phyloP scores from a whole-genome alignment of 2,329 filamentous ascomycete species.

The Zopfia rhizophila region DNA sequence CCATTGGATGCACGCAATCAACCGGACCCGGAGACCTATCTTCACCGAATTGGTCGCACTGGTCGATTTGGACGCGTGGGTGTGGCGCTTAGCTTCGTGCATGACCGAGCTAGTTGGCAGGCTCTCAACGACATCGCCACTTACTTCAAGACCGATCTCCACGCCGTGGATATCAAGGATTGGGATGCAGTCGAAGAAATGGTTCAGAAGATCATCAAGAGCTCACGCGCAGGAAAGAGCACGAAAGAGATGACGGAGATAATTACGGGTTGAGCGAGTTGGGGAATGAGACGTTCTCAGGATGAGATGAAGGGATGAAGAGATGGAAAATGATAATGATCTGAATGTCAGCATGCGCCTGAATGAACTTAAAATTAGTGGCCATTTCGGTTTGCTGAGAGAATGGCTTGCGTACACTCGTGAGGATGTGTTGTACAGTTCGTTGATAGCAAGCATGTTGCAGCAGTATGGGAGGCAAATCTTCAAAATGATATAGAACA shows the following conservation, averaged over 20 bases:
- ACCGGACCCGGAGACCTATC: conserved; percentile 93
- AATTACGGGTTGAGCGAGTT: conserved; percentile 72
- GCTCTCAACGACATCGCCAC: conserved; percentile 82
- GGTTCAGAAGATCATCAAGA: conserved; percentile 72
- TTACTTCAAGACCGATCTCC: conserved; percentile 83
- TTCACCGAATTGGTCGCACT: conserved; percentile 96
- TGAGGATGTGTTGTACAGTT: too few relatives aligned
- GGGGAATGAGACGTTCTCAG: conserved; percentile 66
- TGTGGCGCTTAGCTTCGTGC: conserved; percentile 94
- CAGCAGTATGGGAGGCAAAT: too few relatives aligned
- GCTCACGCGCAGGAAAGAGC: conserved; percentile 52
- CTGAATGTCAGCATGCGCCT: background rate
- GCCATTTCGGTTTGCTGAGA: too few relatives aligned
- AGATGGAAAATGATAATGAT: background rate
- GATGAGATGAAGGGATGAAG: background rate
- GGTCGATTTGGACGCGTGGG: conserved; percentile 96
- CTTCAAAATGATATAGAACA: too few relatives aligned
- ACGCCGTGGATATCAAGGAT: conserved; percentile 83
- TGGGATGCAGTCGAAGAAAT: conserved; percentile 90
- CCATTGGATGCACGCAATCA: conserved; percentile 66
- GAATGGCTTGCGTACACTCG: too few relatives aligned
- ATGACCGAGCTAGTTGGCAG: conserved; percentile 82
- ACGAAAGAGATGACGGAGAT: conserved; percentile 52
- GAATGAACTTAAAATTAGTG: background rate
- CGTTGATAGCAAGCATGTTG: too few relatives aligned